These are phyloP conservation scores for Syncephalastrum sp. DNA, from an alignment of 371 early-diverging fungal species.

Conservation along the genomic window DNA sequence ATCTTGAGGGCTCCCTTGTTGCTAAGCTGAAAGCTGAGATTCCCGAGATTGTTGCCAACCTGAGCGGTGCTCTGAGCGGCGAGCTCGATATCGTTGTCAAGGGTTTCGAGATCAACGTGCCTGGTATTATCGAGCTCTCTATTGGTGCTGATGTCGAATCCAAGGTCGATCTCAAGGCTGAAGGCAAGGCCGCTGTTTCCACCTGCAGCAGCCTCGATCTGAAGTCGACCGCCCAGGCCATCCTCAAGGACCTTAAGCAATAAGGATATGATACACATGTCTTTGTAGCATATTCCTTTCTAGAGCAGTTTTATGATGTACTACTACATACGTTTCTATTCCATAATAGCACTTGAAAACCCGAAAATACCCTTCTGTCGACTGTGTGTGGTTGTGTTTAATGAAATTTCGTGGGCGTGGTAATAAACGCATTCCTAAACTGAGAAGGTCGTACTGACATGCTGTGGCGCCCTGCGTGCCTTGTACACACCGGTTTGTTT, in stretches of 20 bases:
- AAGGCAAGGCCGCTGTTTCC: conserved; percentile 14
- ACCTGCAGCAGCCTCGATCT: conserved; percentile 14
- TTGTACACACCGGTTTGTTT: too few relatives aligned
- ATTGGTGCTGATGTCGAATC: conserved; percentile 1
- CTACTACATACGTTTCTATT: too few relatives aligned
- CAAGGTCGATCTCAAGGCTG: conserved; percentile 18
- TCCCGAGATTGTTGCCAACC: conserved; percentile 6
- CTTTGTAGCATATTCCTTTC: conserved; percentile 7
- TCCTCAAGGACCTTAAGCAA: conserved; percentile 11
- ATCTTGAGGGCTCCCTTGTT: conserved; percentile 16
- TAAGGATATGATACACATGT: background rate
- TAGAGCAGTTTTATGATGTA: conserved; percentile 17
- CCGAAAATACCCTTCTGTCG: too few relatives aligned
- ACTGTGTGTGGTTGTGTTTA: too few relatives aligned
- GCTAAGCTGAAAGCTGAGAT: conserved; percentile 5
- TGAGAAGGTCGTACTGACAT: too few relatives aligned
- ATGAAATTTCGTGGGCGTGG: too few relatives aligned
- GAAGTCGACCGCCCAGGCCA: conserved; percentile 9
- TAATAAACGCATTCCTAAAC: too few relatives aligned
- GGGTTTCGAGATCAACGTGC: conserved; percentile 2
- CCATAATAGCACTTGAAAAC: too few relatives aligned
- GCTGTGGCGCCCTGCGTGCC: too few relatives aligned
- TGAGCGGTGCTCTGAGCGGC: background rate
- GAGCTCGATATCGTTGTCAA: background rate
- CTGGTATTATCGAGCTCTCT: background rate